Base-by-base conservation (phyloP, 352 stramenopile genomes). In the Phytophthora citrophthora region DNA sequence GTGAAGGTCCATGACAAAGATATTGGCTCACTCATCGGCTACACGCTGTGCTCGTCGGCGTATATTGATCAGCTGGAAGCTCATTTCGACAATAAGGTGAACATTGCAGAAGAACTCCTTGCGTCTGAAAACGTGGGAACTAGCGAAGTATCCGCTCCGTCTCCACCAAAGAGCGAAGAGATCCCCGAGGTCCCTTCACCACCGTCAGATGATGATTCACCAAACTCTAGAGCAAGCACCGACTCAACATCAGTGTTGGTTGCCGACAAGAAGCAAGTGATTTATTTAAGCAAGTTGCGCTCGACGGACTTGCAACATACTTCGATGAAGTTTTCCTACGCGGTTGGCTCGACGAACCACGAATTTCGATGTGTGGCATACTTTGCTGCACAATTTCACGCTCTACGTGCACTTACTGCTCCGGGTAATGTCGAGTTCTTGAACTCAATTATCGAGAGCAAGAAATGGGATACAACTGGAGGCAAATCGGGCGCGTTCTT, bases 401-500 rank as follows among this genome's bases (percentile, higher is more conserved):
- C 86, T 5, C 61, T 96, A 16, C 86, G 88, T 1, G 81, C 82
- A 1, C 70, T 96, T 9, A 81, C 66, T 5, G 72, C 79, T 9
- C 81, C 82, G 0, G 84, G 86, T 0, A 96, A 96, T 46, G 59
- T 83, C 5, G 77, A 88, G 16, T 96, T 93, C 51, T 54, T 96
- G n/a, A 90, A 92, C 46, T 94, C 88, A 0, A 85, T 96, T 18
- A 78, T 84, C 2, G 74, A 91, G 54, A 96, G 88, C 54, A 88
- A 81, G 26, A 69, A 75, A 0, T 94, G 84, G 81, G 81, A 92
- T 54, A 82, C 86, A 2, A 83, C 74, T n/a, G 88, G 88, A 40
- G 88, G 88, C 39, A 96, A 96, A 34, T 96, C 88, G 1, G 88
- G 88, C 32, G 88, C 88, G 2, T 94, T 93, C 56, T 96, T 96